phyloP scores from a whole-genome alignment of 2,329 filamentous ascomycete genomes.

The Ophiosphaerella herpotricha region DNA sequence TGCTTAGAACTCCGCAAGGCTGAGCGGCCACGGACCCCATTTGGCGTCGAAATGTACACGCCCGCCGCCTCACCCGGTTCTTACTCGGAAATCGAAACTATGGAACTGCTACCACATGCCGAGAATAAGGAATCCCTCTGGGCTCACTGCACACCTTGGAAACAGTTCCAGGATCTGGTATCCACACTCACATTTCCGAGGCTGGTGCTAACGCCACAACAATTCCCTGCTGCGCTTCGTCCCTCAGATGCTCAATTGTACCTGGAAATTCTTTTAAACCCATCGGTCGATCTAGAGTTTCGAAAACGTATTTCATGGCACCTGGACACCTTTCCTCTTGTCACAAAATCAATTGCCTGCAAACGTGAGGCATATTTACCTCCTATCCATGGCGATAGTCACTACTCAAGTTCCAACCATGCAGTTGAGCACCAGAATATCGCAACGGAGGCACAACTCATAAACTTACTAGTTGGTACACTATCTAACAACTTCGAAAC shows the following conservation, averaged over 20 bases:
- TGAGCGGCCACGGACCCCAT: not conserved
- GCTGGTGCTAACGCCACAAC: no score
- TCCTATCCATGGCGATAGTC: not conserved
- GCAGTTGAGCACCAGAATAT: not conserved
- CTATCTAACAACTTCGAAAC: conserved; percentile 8
- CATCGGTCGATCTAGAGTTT: no score
- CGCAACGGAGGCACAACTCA: not conserved
- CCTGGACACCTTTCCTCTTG: not conserved
- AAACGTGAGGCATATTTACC: not conserved
- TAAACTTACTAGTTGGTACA: not conserved
- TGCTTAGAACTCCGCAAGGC: not conserved
- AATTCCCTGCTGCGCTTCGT: no score
- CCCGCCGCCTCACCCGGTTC: not conserved
- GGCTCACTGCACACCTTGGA: no score
- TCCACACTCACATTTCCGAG: no score
- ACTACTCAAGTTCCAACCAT: not conserved
- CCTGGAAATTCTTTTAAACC: not conserved
- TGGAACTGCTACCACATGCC: no score
- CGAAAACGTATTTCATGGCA: not conserved
- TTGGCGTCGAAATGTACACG: conserved; percentile 1
- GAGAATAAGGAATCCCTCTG: no score
- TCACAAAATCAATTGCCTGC: not conserved
- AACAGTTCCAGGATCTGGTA: no score
- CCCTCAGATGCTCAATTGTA: no score
- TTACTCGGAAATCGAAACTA: not conserved